Conservation (phyloP, 2,329 filamentous ascomycete genomes). For the Leptographium lundbergii region DNA sequence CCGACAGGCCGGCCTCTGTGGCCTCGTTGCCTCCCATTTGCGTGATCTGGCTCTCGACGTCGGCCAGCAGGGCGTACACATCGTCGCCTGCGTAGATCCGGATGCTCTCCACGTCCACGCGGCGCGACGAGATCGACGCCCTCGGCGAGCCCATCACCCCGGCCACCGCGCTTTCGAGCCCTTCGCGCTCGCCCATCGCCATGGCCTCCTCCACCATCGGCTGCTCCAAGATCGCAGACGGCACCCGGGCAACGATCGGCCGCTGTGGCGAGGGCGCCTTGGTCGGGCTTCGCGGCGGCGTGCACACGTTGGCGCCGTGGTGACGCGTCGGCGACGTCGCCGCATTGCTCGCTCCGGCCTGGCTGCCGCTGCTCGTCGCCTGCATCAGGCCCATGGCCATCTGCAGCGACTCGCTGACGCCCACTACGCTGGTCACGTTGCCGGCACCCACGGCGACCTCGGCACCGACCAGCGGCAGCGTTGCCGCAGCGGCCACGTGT, state of each 20-base stretch:
- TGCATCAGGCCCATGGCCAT: constrained; percentile 24
- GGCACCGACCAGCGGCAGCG: constrained; percentile 22
- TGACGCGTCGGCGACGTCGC: constrained; percentile 11
- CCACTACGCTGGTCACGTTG: constrained; percentile 12
- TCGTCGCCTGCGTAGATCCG: constrained; percentile 56
- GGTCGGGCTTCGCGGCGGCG: constrained; percentile 47
- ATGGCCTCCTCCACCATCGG: constrained; percentile 32
- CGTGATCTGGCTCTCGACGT: constrained; percentile 50
- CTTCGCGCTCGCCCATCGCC: constrained; percentile 12
- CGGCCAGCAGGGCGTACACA: constrained; percentile 52
- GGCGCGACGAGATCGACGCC: constrained; percentile 9
- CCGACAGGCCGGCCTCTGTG: constrained; percentile 13
- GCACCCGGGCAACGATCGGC: constrained; percentile 35
- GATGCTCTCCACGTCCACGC: constrained; percentile 48
- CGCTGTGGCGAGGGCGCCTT: constrained; percentile 39
- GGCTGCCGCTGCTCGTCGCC: constrained; percentile 6
- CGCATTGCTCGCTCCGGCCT: not conserved
- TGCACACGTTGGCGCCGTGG: constrained; percentile 31
- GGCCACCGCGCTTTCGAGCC: not conserved
- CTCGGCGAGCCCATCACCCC: not conserved
- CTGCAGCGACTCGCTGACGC: constrained; percentile 28
- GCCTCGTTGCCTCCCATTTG: constrained; percentile 18
- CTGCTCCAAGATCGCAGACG: constrained; percentile 42
- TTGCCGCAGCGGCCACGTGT: constrained; percentile 62
- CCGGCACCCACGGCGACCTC: not conserved